Conservation (phyloP, 208 protist genomes). For the Leishmania mexicana region DNA sequence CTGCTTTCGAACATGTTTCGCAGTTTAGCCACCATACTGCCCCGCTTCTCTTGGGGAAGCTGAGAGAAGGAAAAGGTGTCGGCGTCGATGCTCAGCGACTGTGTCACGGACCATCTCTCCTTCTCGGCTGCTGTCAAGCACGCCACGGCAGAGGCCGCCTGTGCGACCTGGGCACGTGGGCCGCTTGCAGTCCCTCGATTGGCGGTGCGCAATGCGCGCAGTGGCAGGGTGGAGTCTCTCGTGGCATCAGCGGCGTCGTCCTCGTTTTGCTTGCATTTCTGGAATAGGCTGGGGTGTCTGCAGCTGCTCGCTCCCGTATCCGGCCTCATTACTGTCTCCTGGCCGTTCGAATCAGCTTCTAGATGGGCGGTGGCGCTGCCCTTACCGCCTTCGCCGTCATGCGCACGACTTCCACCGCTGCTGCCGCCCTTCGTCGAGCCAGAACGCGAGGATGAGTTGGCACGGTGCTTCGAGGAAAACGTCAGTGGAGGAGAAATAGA, state of each 20-base stretch:
- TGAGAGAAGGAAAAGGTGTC: constrained; percentile 21
- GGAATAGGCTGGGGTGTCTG: background rate
- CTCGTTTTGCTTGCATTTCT: background rate
- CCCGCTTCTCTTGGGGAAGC: constrained; percentile 11
- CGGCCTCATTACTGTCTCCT: background rate
- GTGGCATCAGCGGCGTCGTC: background rate
- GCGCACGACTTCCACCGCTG: background rate
- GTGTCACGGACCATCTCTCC: constrained; percentile 17
- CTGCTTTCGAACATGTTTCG: constrained; percentile 14
- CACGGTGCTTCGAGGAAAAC: background rate
- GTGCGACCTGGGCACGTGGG: background rate
- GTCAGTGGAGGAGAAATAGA: background rate
- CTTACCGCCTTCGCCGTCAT: background rate
- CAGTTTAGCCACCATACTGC: constrained; percentile 19
- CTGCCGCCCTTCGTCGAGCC: constrained; percentile 3
- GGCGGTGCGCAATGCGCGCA: background rate
- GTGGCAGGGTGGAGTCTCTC: background rate
- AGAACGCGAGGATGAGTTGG: background rate
- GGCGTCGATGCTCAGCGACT: constrained; percentile 18
- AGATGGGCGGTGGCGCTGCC: background rate
- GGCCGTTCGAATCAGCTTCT: background rate
- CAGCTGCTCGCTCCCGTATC: constrained; percentile 2
- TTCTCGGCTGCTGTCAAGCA: background rate
- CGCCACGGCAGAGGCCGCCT: background rate
- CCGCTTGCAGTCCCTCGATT: background rate